These are phyloP conservation scores for Globisporangium lucens DNA, from an alignment of 352 stramenopile species.

Conservation along the genomic window DNA sequence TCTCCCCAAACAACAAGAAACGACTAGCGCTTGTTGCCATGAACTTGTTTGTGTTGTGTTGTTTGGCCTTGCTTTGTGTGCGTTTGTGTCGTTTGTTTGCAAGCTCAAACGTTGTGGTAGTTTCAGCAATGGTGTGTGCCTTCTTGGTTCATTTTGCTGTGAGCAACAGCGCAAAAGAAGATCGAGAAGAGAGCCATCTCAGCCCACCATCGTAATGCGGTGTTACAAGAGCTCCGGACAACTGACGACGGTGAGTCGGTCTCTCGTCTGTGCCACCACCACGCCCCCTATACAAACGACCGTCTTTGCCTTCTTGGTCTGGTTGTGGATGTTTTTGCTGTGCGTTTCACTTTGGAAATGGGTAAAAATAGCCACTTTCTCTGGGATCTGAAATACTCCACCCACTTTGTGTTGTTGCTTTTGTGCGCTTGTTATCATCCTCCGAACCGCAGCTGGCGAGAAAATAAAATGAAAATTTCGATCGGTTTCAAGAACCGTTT, in stretches of 20 bases:
- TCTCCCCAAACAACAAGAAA: no score
- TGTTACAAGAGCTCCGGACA: neutral
- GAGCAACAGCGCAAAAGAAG: neutral
- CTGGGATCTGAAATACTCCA: constrained; percentile 1
- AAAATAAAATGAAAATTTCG: neutral
- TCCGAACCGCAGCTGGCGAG: neutral
- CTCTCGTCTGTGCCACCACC: neutral
- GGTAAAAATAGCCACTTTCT: neutral
- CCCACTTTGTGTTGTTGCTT: neutral
- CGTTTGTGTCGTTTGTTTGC: no score
- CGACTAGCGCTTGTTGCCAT: no score
- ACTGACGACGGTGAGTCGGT: neutral
- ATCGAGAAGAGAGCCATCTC: no score
- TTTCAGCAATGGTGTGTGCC: no score
- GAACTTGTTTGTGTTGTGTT: no score
- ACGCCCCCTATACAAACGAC: neutral
- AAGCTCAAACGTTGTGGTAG: no score
- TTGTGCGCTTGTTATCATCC: neutral
- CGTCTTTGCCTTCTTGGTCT: neutral
- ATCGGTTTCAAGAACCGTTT: neutral
- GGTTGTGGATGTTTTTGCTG: neutral
- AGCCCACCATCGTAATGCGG: no score
- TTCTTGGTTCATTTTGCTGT: neutral
- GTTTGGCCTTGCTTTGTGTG: no score
- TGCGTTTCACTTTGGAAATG: neutral